These are phyloP conservation scores for Albizia julibrissin DNA, from an alignment of 306 rosid species.

Conservation along the genomic window DNA sequence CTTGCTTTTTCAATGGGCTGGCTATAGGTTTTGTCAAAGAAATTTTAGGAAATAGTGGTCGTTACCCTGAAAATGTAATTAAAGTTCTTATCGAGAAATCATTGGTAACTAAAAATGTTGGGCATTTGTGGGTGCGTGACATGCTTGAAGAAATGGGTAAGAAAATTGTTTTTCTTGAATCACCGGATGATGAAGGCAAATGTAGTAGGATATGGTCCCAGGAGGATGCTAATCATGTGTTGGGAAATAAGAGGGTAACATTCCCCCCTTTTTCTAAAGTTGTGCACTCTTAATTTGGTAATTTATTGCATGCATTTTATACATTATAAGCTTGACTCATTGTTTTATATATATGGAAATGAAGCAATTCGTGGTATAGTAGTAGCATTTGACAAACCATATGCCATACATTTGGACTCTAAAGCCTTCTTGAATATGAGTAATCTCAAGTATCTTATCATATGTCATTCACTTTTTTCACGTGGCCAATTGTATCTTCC, in stretches of 20 bases:
- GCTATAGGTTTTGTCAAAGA: neutral
- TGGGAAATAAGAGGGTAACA: neutral
- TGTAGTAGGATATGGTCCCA: neutral
- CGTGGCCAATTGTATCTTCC: too few species aligned
- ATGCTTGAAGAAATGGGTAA: slow-evolving; percentile 1
- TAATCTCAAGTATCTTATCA: too few species aligned
- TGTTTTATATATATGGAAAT: too few species aligned
- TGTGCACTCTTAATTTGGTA: too few species aligned
- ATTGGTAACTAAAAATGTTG: neutral
- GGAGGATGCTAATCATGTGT: neutral
- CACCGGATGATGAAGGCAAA: neutral
- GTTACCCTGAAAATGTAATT: neutral
- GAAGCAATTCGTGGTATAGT: too few species aligned
- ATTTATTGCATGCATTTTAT: too few species aligned
- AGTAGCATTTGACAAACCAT: too few species aligned
- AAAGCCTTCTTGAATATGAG: too few species aligned
- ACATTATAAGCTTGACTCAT: too few species aligned
- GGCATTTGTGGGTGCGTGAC: neutral
- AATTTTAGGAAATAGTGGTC: neutral
- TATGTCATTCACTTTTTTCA: too few species aligned
- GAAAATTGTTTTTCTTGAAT: neutral
- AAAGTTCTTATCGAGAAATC: neutral
- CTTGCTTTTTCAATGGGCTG: neutral
- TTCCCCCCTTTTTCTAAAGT: too few species aligned
- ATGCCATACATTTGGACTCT: too few species aligned